Base-by-base conservation (phyloP, 148 eudicot species). In the Chenopodium berlandieri region DNA sequence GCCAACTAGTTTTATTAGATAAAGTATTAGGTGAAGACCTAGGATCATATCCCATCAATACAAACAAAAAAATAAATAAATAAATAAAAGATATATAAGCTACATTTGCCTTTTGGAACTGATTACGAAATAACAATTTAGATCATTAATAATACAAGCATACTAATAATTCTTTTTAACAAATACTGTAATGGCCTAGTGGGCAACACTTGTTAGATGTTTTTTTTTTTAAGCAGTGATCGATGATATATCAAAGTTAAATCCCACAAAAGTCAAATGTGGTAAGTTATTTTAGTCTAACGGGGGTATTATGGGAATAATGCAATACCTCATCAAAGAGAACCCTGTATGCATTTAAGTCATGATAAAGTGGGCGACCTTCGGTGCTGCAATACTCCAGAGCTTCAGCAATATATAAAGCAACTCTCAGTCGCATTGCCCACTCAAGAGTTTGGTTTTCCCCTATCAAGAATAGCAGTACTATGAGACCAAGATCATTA, bases 401-500 rank as follows among this genome's bases (percentile, higher is more conserved):
- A 69, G 98, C 98, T 89, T 93, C 98, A 84, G 97, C 95, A 81
- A 94, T 91, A 84, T 87, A 88, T 44, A 93, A 50, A 69, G 97
- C 98, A 69, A 93, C 95, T 83, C 97, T 82, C 83, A 94, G 83
- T 78, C 98, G 90, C 97, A 94, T 91, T 30, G 97, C 94, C 98
- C 98, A 93, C 86, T 94, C 97, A 79, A 88, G 90, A 27, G 98
- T 90, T 90, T 94, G 98, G 84, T 87, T 94, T 78, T 94, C 98
- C 98, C 97, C 98, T 94, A 89, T 67, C 48, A 85, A 88, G 65
- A 54, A 73, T 4, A 72, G 44, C 71, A 79, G 9, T 71, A 71
- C 30, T 30, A 71, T 72, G n/a, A 46, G 50, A 74, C 47, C 23
- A 62, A 22, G 31, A 34, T 25, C 54, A 68, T 16, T 23, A 56